Evolutionary conservation across 2,329 filamentous ascomycete genomes (phyloP).

Genomic region (Bertia moriformis): DNA sequence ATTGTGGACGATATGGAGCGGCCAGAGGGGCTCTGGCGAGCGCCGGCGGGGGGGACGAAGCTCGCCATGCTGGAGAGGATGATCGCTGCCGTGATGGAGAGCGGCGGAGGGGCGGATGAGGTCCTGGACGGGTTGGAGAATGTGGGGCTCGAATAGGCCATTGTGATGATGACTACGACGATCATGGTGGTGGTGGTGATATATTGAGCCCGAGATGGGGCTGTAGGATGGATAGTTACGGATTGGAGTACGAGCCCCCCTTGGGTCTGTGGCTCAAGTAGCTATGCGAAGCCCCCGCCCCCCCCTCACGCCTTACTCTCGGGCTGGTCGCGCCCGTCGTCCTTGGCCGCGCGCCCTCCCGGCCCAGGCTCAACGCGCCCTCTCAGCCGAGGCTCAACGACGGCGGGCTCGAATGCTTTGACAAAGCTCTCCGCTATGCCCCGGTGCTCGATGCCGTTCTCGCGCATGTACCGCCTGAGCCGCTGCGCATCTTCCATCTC

Average conservation of each 20-base stretch:
- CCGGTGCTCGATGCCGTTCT: slow-evolving; percentile 63
- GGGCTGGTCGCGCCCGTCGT: background rate
- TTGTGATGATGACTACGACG: no score
- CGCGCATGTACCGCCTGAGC: slow-evolving; percentile 70
- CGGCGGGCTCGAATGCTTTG: slow-evolving; percentile 19
- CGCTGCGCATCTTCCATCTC: slow-evolving; percentile 78
- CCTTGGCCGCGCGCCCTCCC: background rate
- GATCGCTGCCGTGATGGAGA: slow-evolving; percentile 61
- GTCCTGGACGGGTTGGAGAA: slow-evolving; percentile 68
- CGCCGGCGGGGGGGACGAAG: slow-evolving; percentile 71
- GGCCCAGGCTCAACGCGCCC: background rate
- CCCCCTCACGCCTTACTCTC: no score
- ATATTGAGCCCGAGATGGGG: no score
- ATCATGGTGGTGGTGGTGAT: no score
- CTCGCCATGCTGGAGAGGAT: slow-evolving; percentile 59
- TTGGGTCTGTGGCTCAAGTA: no score
- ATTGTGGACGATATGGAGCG: slow-evolving; percentile 35
- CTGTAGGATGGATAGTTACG: no score
- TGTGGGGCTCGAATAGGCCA: slow-evolving; percentile 57
- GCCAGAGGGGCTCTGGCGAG: slow-evolving; percentile 68
- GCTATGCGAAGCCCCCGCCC: no score
- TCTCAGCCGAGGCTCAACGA: no score
- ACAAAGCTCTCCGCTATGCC: slow-evolving; percentile 36
- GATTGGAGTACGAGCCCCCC: no score
- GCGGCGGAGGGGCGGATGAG: slow-evolving; percentile 71